Percentiles rank a stretch among this genome's conserved stretches.
Conservation (phyloP, 139 green algal genomes). For the Gonium pectorale region DNA sequence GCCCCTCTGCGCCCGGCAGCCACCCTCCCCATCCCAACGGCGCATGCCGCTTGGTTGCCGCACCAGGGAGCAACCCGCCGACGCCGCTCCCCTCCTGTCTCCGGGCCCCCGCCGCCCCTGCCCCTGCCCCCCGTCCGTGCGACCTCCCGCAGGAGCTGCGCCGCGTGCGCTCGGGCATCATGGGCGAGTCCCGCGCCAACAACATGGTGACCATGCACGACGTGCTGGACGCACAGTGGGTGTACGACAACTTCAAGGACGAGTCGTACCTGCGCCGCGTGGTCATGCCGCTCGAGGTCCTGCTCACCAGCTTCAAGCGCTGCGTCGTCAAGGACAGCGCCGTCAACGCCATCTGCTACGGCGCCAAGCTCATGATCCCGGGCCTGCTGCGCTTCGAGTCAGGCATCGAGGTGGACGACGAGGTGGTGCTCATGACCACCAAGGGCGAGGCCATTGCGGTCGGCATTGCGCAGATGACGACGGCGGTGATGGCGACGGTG, state of each 20-base stretch:
- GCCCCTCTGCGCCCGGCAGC: too few species aligned
- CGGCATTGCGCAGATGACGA: slow-evolving; percentile 97
- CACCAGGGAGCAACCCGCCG: too few species aligned
- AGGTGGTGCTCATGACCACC: slow-evolving; percentile 99
- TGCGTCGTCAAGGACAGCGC: slow-evolving; percentile 98
- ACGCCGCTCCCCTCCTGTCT: too few species aligned
- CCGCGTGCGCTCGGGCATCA: slow-evolving; percentile 93
- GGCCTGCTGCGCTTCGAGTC: slow-evolving; percentile 93
- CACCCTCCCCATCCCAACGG: too few species aligned
- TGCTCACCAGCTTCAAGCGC: slow-evolving; percentile 97
- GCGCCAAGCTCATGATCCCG: slow-evolving; percentile 98
- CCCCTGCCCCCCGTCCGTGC: too few species aligned
- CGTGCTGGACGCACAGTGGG: slow-evolving; percentile 96
- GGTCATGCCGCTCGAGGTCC: slow-evolving; percentile 96
- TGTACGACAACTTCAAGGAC: slow-evolving; percentile 94
- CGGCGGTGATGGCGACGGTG: slow-evolving; percentile 93
- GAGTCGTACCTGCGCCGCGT: slow-evolving; percentile 93
- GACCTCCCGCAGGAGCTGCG: too few species aligned
- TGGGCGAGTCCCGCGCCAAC: slow-evolving; percentile 88
- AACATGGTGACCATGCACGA: slow-evolving; percentile 99
- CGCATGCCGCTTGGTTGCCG: too few species aligned
- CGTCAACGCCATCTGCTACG: slow-evolving; percentile 99
- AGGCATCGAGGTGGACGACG: slow-evolving; percentile 94
- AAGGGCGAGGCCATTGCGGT: slow-evolving; percentile 98
- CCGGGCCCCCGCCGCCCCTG: too few species aligned